Evolutionary conservation across 345 rosid species (phyloP).

Genomic region (Corchorus olitorius): DNA sequence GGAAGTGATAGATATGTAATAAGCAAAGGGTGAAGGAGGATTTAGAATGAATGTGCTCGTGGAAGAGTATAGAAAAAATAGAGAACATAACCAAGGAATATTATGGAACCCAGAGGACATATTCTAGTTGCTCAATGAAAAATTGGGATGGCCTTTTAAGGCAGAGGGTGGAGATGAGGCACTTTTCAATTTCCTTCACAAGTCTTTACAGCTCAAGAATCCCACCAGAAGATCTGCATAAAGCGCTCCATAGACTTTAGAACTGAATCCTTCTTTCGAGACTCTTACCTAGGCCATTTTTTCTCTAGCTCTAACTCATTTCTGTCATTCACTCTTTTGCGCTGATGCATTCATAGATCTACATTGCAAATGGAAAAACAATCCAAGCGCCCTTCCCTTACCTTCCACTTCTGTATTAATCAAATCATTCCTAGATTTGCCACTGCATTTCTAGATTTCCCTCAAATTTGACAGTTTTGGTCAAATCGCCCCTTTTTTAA

Average conservation of each 20-base stretch:
- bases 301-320: neutral
- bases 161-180: constrained; percentile 1
- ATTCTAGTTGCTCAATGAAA: neutral
- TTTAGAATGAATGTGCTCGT: neutral
- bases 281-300: constrained; percentile 5
- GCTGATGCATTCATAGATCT: constrained; percentile 16
- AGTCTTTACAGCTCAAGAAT: neutral
- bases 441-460: neutral
- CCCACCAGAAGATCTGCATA: neutral
- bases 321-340: neutral
- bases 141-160: neutral
- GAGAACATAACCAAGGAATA: neutral
- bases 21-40: neutral
- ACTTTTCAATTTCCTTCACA: neutral
- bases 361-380: neutral
- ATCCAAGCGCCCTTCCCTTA: neutral
- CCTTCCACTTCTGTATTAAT: constrained; percentile 6
- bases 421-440: neutral
- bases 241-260: constrained; percentile 7
- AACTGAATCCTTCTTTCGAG: neutral
- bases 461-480: too few species aligned
- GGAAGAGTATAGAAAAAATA: neutral
- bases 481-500: too few species aligned
- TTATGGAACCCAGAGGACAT: neutral
- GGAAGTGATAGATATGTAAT: neutral